Evolutionary conservation across 2,329 filamentous ascomycete species (phyloP).

Genomic region (Pyricularia sp.): DNA sequence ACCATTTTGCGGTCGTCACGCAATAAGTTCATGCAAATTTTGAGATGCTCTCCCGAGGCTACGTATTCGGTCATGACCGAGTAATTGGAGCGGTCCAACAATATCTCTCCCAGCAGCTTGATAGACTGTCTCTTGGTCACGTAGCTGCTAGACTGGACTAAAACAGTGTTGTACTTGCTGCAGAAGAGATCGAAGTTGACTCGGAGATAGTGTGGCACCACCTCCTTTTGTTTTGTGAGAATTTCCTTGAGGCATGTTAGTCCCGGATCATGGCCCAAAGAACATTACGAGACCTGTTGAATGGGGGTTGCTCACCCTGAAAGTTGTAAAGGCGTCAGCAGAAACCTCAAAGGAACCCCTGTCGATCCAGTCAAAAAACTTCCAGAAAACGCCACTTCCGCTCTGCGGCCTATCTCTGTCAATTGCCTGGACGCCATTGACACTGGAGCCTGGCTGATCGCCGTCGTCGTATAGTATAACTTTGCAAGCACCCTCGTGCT

Average conservation of each 20-base stretch:
- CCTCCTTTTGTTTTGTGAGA: constrained; percentile 83
- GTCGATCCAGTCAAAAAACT: constrained; percentile 95
- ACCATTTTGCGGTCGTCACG: constrained; percentile 98
- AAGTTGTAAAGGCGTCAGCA: constrained; percentile 95
- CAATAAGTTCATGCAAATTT: constrained; percentile 95
- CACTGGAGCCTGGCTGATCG: constrained; percentile 56
- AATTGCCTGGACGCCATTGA: constrained; percentile 68
- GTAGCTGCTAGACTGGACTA: constrained; percentile 90
- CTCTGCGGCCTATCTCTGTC: constrained; percentile 67
- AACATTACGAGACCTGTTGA: too few species aligned
- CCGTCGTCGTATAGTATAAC: constrained; percentile 91
- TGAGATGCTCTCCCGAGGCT: constrained; percentile 88
- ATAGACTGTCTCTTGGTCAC: constrained; percentile 98
- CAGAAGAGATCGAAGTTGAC: constrained; percentile 95
- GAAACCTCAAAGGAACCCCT: constrained; percentile 93
- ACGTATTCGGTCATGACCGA: constrained; percentile 97
- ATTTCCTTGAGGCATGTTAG: constrained; percentile 56
- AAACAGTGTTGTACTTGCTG: constrained; percentile 72
- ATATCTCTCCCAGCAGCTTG: constrained; percentile 89
- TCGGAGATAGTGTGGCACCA: constrained; percentile 79
- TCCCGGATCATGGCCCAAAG: background rate
- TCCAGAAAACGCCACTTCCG: constrained; percentile 87
- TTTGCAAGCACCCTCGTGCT: constrained; percentile 83
- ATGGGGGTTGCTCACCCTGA: constrained; percentile 58
- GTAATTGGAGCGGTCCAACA: constrained; percentile 93